A percentile compares a stretch with the other conserved stretches of the same genome.
phyloP scores from a whole-genome alignment of 1,139 yeast species.

The Pichia sp. region DNA sequence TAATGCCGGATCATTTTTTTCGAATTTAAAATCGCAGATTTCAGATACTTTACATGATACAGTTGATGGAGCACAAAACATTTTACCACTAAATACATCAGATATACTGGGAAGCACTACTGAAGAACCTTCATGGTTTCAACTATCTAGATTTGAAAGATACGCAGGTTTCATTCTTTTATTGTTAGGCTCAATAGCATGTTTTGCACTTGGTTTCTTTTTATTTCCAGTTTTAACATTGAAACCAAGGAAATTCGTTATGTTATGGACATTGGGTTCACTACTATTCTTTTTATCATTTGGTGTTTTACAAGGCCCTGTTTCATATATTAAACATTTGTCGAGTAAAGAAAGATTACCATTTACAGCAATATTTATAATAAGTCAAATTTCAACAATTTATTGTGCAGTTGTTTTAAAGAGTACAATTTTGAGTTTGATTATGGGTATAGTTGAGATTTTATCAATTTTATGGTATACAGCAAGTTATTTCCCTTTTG shows the following conservation, averaged over 20 bases:
- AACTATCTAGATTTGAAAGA: conserved; percentile 71
- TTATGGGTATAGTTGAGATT: conserved; percentile 71
- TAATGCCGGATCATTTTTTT: conserved; percentile 23
- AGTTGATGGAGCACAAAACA: conserved; percentile 39
- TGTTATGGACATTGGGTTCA: conserved; percentile 90
- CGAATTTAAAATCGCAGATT: conserved; percentile 19
- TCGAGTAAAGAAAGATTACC: conserved; percentile 69
- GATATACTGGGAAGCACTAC: conserved; percentile 33
- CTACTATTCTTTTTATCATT: conserved; percentile 80
- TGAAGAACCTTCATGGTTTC: conserved; percentile 57
- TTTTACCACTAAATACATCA: conserved; percentile 48
- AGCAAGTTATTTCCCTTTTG: conserved; percentile 91
- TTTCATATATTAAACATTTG: conserved; percentile 67
- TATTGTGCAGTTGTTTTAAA: conserved; percentile 48
- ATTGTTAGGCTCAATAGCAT: conserved; percentile 65
- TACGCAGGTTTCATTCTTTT: conserved; percentile 73
- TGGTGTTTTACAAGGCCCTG: conserved; percentile 89
- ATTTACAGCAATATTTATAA: conserved; percentile 74
- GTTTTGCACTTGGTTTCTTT: conserved; percentile 76
- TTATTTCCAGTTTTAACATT: conserved; percentile 84
- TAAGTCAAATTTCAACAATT: conserved; percentile 30
- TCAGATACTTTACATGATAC: conserved; percentile 23
- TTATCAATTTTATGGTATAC: conserved; percentile 85
- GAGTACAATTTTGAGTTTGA: conserved; percentile 69
- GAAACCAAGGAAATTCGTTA: conserved; percentile 85